Evolutionary conservation across 2,329 filamentous ascomycete genomes (phyloP).

Genomic region (Coniochaeta prunicola): DNA sequence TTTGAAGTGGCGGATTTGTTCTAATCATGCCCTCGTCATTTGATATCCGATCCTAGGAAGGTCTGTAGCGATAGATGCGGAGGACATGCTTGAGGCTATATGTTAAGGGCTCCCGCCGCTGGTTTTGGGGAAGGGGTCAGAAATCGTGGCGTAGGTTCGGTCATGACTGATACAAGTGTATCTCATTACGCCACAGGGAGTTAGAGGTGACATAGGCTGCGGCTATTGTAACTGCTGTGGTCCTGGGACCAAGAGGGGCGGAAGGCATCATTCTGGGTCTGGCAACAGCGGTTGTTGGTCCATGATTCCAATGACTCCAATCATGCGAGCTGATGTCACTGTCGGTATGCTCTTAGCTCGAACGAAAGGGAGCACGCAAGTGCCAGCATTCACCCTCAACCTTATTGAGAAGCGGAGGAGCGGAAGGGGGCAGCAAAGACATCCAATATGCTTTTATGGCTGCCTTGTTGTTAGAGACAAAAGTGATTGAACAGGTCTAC

Average conservation of each 20-base stretch:
- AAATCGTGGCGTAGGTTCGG: neutral
- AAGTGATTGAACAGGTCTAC: neutral
- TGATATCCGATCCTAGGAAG: neutral
- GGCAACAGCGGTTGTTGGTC: neutral
- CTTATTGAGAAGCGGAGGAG: too few relatives aligned
- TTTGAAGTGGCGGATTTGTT: neutral
- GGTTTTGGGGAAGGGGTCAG: neutral
- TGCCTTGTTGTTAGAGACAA: neutral
- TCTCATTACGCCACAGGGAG: neutral
- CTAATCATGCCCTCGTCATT: neutral
- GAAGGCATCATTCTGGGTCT: neutral
- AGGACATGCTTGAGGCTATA: neutral
- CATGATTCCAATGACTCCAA: neutral
- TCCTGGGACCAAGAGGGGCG: neutral
- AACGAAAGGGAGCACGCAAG: constrained; percentile 3
- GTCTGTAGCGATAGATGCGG: neutral
- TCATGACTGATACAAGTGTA: neutral
- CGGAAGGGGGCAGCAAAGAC: too few relatives aligned
- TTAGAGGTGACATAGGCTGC: neutral
- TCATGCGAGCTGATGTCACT: neutral
- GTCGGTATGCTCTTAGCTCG: neutral
- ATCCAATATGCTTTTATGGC: neutral
- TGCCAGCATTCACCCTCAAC: neutral
- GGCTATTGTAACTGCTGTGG: neutral
- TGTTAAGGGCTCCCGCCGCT: neutral